These are phyloP conservation scores for Silene latifolia DNA, from an alignment of 148 eudicot species.

Conservation along the genomic window DNA sequence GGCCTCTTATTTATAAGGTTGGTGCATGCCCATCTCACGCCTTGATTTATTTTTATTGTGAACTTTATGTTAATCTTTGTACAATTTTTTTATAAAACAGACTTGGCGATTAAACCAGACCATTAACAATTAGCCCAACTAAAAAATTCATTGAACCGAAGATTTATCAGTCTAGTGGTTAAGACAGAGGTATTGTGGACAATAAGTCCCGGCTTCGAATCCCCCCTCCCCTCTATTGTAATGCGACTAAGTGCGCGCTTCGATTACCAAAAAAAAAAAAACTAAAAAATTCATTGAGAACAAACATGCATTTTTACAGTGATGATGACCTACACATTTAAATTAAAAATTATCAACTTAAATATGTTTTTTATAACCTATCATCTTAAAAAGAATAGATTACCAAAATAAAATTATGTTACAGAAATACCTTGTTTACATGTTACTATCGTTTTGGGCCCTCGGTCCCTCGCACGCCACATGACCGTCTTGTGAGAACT, in stretches of 20 bases:
- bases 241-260: no score
- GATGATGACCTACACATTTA: no score
- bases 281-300: no score
- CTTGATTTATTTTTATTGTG: neutral
- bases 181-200: no score
- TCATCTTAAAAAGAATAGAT: neutral
- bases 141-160: no score
- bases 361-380: no score
- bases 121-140: neutral
- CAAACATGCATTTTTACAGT: no score
- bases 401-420: no score
- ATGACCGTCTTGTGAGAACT: neutral
- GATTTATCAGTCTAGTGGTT: no score
- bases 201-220: no score
- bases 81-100: neutral
- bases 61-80: neutral
- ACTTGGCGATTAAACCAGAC: neutral
- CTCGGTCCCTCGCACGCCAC: neutral
- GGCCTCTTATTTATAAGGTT: slow-evolving; percentile 86
- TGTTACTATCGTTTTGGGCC: neutral
- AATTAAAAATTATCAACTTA: neutral
- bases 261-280: no score
- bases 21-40: slow-evolving; percentile 14
- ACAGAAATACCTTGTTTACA: neutral
- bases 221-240: no score